Evolutionary conservation across 2,329 filamentous ascomycete species (phyloP).

Genomic region (Botrytis paeoniae): DNA sequence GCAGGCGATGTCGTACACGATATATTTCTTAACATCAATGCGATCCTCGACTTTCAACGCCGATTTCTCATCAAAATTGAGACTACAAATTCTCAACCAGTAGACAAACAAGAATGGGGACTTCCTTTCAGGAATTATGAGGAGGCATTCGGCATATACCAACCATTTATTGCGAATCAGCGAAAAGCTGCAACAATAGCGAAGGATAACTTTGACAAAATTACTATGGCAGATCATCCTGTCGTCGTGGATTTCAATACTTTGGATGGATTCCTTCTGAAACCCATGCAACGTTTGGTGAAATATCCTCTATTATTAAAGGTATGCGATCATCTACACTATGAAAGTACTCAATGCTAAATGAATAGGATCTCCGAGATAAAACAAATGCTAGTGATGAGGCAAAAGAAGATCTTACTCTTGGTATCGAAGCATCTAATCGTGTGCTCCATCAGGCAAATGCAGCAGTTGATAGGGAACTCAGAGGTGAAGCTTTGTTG

Average conservation of each 20-base stretch:
- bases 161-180: conserved; percentile 96
- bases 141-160: conserved; percentile 87
- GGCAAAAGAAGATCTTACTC: conserved; percentile 67
- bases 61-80: conserved; percentile 94
- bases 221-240: conserved; percentile 68
- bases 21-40: conserved; percentile 95
- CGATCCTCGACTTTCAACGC: conserved; percentile 91
- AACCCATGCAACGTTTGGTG: conserved; percentile 91
- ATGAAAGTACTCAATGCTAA: conserved; percentile 7
- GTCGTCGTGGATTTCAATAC: conserved; percentile 87
- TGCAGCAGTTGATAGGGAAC: conserved; percentile 83
- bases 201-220: conserved; percentile 81
- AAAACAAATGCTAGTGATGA: conserved; percentile 72
- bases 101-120: conserved; percentile 86
- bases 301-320: conserved; percentile 91
- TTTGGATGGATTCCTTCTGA: conserved; percentile 86
- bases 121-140: conserved; percentile 82
- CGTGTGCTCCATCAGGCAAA: conserved; percentile 82
- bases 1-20: conserved; percentile 88
- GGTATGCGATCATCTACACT: conserved; percentile 45
- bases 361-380: conserved; percentile 72
- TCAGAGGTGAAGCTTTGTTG: conserved; percentile 77
- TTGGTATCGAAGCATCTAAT: conserved; percentile 78
- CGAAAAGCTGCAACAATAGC: conserved; percentile 85
- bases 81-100: conserved; percentile 82